phyloP scores from a whole-genome alignment of 805 yeast species.

The Yamadazyma sp. region DNA sequence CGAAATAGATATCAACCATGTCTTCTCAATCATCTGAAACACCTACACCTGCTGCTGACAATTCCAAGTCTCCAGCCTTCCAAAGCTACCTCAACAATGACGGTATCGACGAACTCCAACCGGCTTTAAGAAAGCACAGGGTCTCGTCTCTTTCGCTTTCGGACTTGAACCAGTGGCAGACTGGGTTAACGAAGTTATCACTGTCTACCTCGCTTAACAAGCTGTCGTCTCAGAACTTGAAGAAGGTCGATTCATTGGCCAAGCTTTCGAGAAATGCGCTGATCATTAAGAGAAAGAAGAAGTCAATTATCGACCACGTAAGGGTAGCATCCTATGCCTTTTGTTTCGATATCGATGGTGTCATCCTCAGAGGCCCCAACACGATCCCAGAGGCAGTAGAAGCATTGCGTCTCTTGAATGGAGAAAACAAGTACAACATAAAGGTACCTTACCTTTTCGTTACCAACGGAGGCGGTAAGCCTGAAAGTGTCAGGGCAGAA shows the following conservation, averaged over 20 bases:
- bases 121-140: constrained; percentile 58
- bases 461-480: constrained; percentile 91
- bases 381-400: constrained; percentile 78
- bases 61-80: constrained; percentile 20
- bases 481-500: constrained; percentile 70
- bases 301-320: constrained; percentile 59
- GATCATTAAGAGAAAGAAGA: constrained; percentile 47
- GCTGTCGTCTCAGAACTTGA: constrained; percentile 34
- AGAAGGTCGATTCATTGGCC: constrained; percentile 45
- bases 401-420: constrained; percentile 72
- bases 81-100: constrained; percentile 69
- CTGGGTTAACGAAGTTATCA: constrained; percentile 41
- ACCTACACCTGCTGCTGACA: neutral
- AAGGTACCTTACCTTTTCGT: constrained; percentile 81
- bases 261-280: constrained; percentile 48
- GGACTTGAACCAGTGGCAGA: constrained; percentile 65
- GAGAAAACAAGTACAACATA: constrained; percentile 73
- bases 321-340: constrained; percentile 83
- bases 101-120: constrained; percentile 67
- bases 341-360: constrained; percentile 94
- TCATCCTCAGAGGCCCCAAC: constrained; percentile 78
- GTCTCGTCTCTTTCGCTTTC: constrained; percentile 67
- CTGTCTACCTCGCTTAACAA: constrained; percentile 37
- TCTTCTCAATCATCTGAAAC: constrained; percentile 7
- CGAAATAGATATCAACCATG: no score